Base-by-base conservation (phyloP, 768 basidiomycete species). In the Kwoniella bestiolae region DNA sequence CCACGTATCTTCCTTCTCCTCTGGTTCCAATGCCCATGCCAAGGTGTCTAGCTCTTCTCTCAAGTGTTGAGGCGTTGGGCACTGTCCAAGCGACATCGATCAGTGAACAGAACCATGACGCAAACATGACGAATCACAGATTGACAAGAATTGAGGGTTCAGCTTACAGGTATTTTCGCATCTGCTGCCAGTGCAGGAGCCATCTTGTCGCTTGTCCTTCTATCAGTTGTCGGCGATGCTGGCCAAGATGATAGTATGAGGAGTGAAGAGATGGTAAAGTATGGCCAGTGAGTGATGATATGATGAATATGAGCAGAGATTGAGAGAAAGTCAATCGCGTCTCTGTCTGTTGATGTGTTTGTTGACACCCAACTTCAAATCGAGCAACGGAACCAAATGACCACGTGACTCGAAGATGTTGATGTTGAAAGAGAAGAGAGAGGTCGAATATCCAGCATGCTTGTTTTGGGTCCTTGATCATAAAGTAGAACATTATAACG, bases 1-100 rank as follows among this genome's bases (percentile, higher is more conserved):
- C 83, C 83, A 83, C 5, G 82, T 82, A 63, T 83, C 81, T 61
- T 83, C 83, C 14, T 75, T 79, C 71, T 83, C 83, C 31, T 74
- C 73, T 16, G 79, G 72, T 2, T 60, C 72, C 16, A 83, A 71
- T 0, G 71, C 73, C 11, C 66, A 60, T 5, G 65, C 63, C 5
- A 83, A 66, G 16, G 67, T 62, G 14, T 80, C 78, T 16, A 81
- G 70, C 52, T 83, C 83, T 18, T 53, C 50, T 52, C 68, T 67
- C 2, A 83, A 64, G 31, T 81, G 73, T 50, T 75, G 68, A 2
- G 74, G 60, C 3, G 79, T 76, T 3, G 74, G 69, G 59, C 82
- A 81, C 80, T 81, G 72, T 21, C 29, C 45, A 46, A 21, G 26
- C 35, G 18, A 31, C 8, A 2, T n/a, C 12, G 47, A 53, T 28